Conservation (phyloP, 1,284 basidiomycete species). For the Cryptococcus neoformans region DNA sequence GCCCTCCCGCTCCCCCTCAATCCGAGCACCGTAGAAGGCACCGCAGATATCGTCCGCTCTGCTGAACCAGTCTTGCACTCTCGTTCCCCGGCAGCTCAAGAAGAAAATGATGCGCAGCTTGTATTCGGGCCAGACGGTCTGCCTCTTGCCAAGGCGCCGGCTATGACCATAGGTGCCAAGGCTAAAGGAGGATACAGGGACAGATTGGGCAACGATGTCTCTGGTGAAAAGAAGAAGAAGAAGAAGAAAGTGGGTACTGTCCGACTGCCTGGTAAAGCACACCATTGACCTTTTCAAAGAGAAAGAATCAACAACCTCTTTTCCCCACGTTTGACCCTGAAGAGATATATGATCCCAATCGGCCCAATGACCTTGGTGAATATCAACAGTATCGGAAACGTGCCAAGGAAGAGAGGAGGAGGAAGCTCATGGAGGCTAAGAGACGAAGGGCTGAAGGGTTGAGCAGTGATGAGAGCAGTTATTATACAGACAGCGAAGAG, state of each 20-base stretch:
- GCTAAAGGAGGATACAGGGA: constrained; percentile 20
- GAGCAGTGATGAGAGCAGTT: constrained; percentile 36
- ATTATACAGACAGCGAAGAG: constrained; percentile 44
- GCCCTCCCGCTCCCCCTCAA: background rate
- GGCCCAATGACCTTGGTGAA: constrained; percentile 48
- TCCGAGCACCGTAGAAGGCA: background rate
- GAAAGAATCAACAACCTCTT: constrained; percentile 16
- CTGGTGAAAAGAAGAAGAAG: constrained; percentile 27
- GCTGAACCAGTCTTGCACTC: constrained; percentile 9
- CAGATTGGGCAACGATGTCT: constrained; percentile 7
- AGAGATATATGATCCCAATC: constrained; percentile 47
- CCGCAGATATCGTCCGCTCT: constrained; percentile 13
- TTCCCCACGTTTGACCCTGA: constrained; percentile 44
- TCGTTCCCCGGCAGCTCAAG: background rate
- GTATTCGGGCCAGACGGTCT: constrained; percentile 32
- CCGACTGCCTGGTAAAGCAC: background rate
- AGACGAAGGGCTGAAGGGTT: constrained; percentile 25
- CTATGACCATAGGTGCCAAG: constrained; percentile 38
- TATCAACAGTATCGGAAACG: constrained; percentile 44
- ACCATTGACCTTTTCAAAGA: constrained; percentile 1
- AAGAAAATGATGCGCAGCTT: constrained; percentile 15
- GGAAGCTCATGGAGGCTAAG: constrained; percentile 23
- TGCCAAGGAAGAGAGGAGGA: constrained; percentile 32
- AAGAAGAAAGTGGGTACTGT: constrained; percentile 33
- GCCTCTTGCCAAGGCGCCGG: constrained; percentile 39